Percentiles rank a stretch among this genome's conserved stretches.
These are phyloP conservation scores for Limonium bicolor DNA, from an alignment of 148 eudicot genomes.

Conservation along the genomic window DNA sequence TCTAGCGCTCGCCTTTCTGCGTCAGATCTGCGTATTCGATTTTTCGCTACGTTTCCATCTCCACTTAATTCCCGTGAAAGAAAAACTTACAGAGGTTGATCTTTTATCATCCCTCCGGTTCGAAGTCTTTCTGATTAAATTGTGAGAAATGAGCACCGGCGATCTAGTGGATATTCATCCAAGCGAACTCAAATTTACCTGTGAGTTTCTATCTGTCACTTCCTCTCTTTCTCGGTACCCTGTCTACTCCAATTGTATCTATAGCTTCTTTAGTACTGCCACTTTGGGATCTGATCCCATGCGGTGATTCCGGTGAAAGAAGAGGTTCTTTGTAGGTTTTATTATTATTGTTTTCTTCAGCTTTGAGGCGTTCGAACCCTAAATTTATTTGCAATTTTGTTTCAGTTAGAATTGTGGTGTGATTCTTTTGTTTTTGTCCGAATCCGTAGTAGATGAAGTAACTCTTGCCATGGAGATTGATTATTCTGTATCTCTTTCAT, in stretches of 20 bases:
- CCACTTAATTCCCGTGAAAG: too few relatives aligned
- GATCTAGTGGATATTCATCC: constrained; percentile 55
- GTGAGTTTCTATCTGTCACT: constrained; percentile 17
- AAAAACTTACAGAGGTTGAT: background rate
- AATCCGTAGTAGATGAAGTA: too few relatives aligned
- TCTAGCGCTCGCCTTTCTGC: too few relatives aligned
- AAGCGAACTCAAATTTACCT: constrained; percentile 50
- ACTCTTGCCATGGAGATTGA: constrained; percentile 9
- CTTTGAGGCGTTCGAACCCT: constrained; percentile 7
- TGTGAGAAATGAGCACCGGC: constrained; percentile 37
- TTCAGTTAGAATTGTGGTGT: background rate
- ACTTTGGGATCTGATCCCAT: background rate
- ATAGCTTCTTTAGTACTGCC: background rate
- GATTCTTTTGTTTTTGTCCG: background rate
- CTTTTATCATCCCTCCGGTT: background rate
- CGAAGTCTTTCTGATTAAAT: background rate
- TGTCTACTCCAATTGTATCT: too few relatives aligned
- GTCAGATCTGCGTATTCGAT: too few relatives aligned
- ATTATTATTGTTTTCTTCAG: background rate
- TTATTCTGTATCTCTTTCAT: constrained; percentile 5
- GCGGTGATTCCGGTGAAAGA: background rate
- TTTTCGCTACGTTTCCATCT: too few relatives aligned
- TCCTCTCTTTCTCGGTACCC: background rate
- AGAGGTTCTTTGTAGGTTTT: background rate
- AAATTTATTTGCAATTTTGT: constrained; percentile 3